Evolutionary conservation across 331 rosid species (phyloP).

Genomic region (Arachis monticola): DNA sequence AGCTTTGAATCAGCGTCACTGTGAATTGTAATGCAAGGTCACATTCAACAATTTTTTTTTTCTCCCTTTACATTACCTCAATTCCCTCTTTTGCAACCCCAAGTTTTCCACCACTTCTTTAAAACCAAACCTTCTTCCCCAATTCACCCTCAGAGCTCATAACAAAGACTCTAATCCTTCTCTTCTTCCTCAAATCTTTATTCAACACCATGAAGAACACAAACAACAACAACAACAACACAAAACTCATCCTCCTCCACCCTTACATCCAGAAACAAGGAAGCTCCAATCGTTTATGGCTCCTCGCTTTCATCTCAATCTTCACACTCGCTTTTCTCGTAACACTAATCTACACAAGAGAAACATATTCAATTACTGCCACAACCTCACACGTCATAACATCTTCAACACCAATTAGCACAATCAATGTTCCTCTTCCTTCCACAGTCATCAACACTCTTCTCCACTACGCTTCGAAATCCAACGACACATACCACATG

Average conservation of each 20-base stretch:
- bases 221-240: conserved; percentile 68
- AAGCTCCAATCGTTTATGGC: conserved; percentile 82
- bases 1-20: conserved; percentile 40
- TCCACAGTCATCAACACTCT: conserved; percentile 86
- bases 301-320: conserved; percentile 73
- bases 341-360: conserved; percentile 78
- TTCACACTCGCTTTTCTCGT: conserved; percentile 86
- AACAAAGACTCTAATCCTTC: conserved; percentile 1
- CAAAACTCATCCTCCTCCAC: conserved; percentile 94
- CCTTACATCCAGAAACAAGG: conserved; percentile 98
- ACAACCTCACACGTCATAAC: conserved; percentile 45
- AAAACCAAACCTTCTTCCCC: conserved; percentile 58
- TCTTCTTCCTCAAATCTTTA: neutral
- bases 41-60: conserved; percentile 39
- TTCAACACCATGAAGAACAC: conserved; percentile 39
- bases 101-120: conserved; percentile 50
- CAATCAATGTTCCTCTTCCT: conserved; percentile 50
- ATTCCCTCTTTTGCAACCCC: conserved; percentile 46
- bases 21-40: conserved; percentile 55
- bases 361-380: conserved; percentile 40
- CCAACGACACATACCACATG: conserved; percentile 89
- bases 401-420: conserved; percentile 28
- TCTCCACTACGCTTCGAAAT: conserved; percentile 79
- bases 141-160: conserved; percentile 44
- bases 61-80: conserved; percentile 54